These are phyloP conservation scores for Candida sanyaensis DNA, from an alignment of 1,139 yeast genomes.

Conservation along the genomic window DNA sequence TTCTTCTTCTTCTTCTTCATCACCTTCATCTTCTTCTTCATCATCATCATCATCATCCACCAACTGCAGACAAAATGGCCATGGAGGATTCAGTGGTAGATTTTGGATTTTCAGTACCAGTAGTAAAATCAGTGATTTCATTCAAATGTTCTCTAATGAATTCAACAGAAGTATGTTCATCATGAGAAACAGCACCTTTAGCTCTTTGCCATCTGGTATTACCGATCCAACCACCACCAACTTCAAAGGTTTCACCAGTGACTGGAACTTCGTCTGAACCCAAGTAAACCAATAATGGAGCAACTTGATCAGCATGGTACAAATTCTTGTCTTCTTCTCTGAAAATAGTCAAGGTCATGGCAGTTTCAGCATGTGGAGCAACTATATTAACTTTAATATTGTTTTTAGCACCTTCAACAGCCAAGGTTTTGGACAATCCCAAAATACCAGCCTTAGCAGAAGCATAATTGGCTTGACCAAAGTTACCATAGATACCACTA, in stretches of 20 bases:
- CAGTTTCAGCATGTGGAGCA: conserved; percentile 98
- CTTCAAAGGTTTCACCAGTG: conserved; percentile 45
- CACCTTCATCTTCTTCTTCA: conserved; percentile 50
- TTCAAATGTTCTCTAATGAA: conserved; percentile 67
- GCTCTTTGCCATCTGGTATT: conserved; percentile 95
- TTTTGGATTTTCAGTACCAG: conserved; percentile 60
- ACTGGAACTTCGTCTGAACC: conserved; percentile 72
- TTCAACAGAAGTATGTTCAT: conserved; percentile 63
- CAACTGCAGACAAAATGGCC: conserved; percentile 72
- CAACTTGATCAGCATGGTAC: conserved; percentile 87
- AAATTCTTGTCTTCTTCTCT: conserved; percentile 73
- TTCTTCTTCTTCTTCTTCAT: conserved; percentile 49
- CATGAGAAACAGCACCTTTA: conserved; percentile 73
- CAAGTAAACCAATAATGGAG: conserved; percentile 82
- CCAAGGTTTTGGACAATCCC: conserved; percentile 83
- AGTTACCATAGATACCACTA: conserved; percentile 95
- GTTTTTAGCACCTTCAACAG: conserved; percentile 83
- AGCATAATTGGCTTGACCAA: conserved; percentile 96
- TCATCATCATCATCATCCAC: conserved; percentile 52
- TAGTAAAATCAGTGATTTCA: conserved; percentile 64
- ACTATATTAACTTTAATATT: conserved; percentile 79
- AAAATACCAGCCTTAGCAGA: conserved; percentile 90
- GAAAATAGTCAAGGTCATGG: conserved; percentile 91
- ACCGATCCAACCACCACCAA: conserved; percentile 91
- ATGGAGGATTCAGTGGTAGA: conserved; percentile 76